These are phyloP conservation scores for Russula vinacea DNA, from an alignment of 768 basidiomycete genomes.

Conservation along the genomic window DNA sequence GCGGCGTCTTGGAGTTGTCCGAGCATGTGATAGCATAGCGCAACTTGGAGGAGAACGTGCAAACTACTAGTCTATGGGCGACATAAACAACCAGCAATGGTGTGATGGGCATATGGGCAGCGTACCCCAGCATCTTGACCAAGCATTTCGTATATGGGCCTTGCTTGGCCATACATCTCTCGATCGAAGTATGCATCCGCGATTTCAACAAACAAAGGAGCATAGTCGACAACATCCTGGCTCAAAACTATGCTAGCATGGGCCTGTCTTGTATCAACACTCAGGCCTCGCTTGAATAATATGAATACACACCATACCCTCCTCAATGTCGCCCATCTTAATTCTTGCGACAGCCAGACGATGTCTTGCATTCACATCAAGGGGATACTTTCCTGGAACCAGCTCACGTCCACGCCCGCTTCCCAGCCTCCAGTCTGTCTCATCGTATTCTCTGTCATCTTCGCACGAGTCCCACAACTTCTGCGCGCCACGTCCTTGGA, in stretches of 20 bases:
- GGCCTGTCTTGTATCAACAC: slow-evolving; percentile 44
- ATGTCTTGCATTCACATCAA: slow-evolving; percentile 79
- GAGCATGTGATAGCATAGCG: slow-evolving; percentile 73
- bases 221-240: slow-evolving; percentile 73
- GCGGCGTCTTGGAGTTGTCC: slow-evolving; percentile 74
- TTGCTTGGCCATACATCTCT: slow-evolving; percentile 73
- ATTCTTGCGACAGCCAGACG: slow-evolving; percentile 80
- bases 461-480: slow-evolving; percentile 75
- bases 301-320: slow-evolving; percentile 64
- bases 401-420: slow-evolving; percentile 42
- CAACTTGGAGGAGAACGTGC: slow-evolving; percentile 71
- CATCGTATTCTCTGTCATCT: slow-evolving; percentile 90
- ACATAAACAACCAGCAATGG: background rate
- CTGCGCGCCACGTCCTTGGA: slow-evolving; percentile 76
- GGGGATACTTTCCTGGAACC: slow-evolving; percentile 53
- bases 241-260: slow-evolving; percentile 71
- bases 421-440: slow-evolving; percentile 37
- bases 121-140: slow-evolving; percentile 71
- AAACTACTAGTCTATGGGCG: slow-evolving; percentile 63
- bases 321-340: slow-evolving; percentile 71
- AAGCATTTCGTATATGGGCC: slow-evolving; percentile 74
- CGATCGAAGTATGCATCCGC: slow-evolving; percentile 81
- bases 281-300: background rate
- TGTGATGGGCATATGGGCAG: slow-evolving; percentile 12
- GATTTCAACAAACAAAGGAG: slow-evolving; percentile 75